Evolutionary conservation across 768 basidiomycete species (phyloP).

Genomic region (Collybiopsis confluens): DNA sequence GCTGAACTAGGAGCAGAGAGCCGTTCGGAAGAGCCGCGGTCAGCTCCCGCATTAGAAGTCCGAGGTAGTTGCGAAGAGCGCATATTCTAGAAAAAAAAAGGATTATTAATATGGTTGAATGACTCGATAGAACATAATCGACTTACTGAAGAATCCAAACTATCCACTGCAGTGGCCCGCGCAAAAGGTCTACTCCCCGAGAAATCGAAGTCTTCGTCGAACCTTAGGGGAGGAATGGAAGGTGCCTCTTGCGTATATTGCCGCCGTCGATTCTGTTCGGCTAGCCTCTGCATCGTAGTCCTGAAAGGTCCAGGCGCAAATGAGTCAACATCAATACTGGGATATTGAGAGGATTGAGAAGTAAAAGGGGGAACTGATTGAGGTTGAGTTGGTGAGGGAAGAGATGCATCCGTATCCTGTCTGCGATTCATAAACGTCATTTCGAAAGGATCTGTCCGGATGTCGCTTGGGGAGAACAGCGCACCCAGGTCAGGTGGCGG

Average conservation of each 20-base stretch:
- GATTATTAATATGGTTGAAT: background rate
- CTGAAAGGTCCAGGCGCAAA: constrained; percentile 46
- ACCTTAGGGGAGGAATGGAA: constrained; percentile 36
- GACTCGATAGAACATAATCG: constrained; percentile 6
- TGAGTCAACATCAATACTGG: constrained; percentile 27
- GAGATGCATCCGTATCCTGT: background rate
- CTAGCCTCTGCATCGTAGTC: constrained; percentile 37
- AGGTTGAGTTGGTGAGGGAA: background rate
- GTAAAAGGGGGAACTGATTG: constrained; percentile 8
- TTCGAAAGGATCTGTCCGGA: background rate
- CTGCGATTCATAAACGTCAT: background rate
- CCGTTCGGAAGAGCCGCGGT: background rate
- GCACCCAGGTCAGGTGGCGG: constrained; percentile 21
- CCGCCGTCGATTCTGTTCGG: constrained; percentile 14
- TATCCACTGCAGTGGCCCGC: background rate
- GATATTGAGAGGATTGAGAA: constrained; percentile 9
- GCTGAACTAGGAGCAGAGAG: background rate
- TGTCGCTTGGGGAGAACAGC: background rate
- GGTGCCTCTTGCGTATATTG: constrained; percentile 15
- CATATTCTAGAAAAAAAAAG: background rate
- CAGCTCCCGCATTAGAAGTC: background rate
- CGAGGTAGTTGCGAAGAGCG: background rate
- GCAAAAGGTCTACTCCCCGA: background rate
- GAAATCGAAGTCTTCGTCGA: constrained; percentile 21
- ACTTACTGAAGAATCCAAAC: constrained; percentile 5